These are phyloP conservation scores for Exophiala viscosa DNA, from an alignment of 2,329 filamentous ascomycete species.

Conservation along the genomic window DNA sequence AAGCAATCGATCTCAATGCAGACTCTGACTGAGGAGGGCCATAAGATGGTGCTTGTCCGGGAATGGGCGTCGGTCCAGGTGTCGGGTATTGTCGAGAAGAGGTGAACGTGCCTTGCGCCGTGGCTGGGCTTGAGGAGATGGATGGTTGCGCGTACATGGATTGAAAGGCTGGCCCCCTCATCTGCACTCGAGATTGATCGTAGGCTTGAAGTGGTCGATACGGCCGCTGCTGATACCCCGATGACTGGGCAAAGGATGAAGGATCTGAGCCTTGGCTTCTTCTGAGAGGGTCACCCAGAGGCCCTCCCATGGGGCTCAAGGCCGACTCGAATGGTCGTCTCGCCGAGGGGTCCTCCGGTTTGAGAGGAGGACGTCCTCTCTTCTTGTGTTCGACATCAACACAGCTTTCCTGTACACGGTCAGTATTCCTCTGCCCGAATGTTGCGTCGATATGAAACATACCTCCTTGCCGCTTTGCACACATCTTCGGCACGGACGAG, in stretches of 20 bases:
- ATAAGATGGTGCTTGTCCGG: constrained; percentile 9
- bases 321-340: constrained; percentile 13
- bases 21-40: constrained; percentile 11
- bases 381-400: constrained; percentile 48
- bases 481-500: constrained; percentile 45
- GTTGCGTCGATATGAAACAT: constrained; percentile 25
- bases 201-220: constrained; percentile 17
- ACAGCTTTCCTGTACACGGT: constrained; percentile 38
- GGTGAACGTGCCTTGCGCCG: constrained; percentile 19
- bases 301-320: constrained; percentile 2
- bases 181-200: constrained; percentile 8
- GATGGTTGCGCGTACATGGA: constrained; percentile 21
- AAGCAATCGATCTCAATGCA: neutral
- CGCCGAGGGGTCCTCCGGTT: constrained; percentile 18
- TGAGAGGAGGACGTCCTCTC: constrained; percentile 29
- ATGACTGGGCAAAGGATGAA: constrained; percentile 6
- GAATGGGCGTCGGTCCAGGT: constrained; percentile 1
- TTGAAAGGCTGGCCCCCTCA: constrained; percentile 9
- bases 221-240: constrained; percentile 1
- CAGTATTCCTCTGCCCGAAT: constrained; percentile 10
- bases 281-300: constrained; percentile 10
- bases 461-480: constrained; percentile 46
- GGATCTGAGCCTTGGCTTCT: constrained; percentile 10
- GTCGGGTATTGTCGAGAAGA: constrained; percentile 12
- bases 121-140: constrained; percentile 24